Evolutionary conservation across 495 filamentous ascomycete species (phyloP).

Genomic region (Penicillium steckii): DNA sequence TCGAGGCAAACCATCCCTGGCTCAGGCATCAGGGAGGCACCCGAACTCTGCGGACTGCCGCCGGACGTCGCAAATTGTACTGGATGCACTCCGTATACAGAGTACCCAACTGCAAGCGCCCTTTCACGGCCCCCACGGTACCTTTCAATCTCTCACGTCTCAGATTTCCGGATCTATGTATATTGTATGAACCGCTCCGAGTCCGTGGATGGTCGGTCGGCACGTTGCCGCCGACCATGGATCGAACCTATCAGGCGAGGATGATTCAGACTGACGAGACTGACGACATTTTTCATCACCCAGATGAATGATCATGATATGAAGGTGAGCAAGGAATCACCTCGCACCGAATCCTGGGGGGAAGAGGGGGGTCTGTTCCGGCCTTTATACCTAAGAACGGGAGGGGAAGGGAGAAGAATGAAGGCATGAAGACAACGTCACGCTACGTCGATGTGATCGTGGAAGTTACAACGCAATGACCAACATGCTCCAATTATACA

Average conservation of each 20-base stretch:
- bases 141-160: not conserved
- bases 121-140: not conserved
- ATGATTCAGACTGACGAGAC: slow-evolving; percentile 37
- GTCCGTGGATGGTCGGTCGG: slow-evolving; percentile 18
- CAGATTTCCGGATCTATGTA: not conserved
- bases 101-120: not conserved
- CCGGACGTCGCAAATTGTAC: not conserved
- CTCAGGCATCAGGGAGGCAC: not conserved
- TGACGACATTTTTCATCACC: slow-evolving; percentile 41
- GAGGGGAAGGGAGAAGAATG: too few species aligned
- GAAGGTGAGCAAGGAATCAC: slow-evolving; percentile 17
- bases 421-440: slow-evolving; percentile 9
- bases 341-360: not conserved
- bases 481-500: slow-evolving; percentile 17
- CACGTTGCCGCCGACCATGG: slow-evolving; percentile 28
- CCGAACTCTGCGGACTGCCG: not conserved
- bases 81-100: too few species aligned
- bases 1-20: not conserved
- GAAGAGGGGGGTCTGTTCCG: not conserved
- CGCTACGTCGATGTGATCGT: slow-evolving; percentile 37
- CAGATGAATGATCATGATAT: slow-evolving; percentile 12
- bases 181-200: slow-evolving; percentile 5
- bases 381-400: slow-evolving; percentile 28
- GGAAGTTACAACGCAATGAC: slow-evolving; percentile 18
- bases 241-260: slow-evolving; percentile 10